A percentile compares a stretch with the other conserved stretches of the same genome.
These are phyloP conservation scores for Wickerhamiella brachini DNA, from an alignment of 805 yeast genomes.

Conservation along the genomic window DNA sequence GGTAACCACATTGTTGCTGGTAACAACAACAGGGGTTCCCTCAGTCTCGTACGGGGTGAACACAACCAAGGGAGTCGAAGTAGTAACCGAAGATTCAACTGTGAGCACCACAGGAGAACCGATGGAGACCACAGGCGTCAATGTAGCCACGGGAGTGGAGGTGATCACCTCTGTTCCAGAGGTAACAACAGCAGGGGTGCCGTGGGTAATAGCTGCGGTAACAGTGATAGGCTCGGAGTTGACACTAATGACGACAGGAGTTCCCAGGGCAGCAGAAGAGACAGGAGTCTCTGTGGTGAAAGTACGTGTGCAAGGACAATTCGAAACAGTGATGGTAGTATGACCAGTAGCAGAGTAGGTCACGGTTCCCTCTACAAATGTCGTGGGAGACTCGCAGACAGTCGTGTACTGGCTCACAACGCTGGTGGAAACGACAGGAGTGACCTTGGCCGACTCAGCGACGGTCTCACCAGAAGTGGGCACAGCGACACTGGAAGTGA, in stretches of 20 bases:
- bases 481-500: too few species aligned
- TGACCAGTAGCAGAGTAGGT: constrained; percentile 38
- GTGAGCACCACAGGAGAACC: background rate
- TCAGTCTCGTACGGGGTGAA: background rate
- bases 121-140: background rate
- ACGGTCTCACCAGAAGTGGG: too few species aligned
- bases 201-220: background rate
- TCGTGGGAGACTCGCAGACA: background rate
- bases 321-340: constrained; percentile 9
- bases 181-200: background rate
- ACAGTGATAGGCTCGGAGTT: background rate
- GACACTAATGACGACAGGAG: background rate
- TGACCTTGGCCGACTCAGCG: too few species aligned
- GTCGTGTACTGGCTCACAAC: too few species aligned
- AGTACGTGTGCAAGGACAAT: constrained; percentile 9
- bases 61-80: background rate
- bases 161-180: background rate
- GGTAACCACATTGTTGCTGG: constrained; percentile 6
- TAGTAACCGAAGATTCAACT: background rate
- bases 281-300: background rate
- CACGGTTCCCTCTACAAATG: constrained; percentile 24
- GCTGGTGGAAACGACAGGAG: too few species aligned
- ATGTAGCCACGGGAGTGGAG: background rate
- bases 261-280: background rate
- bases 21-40: constrained; percentile 7